These are phyloP conservation scores for Mycena floridula DNA, from an alignment of 768 basidiomycete species.

Conservation along the genomic window DNA sequence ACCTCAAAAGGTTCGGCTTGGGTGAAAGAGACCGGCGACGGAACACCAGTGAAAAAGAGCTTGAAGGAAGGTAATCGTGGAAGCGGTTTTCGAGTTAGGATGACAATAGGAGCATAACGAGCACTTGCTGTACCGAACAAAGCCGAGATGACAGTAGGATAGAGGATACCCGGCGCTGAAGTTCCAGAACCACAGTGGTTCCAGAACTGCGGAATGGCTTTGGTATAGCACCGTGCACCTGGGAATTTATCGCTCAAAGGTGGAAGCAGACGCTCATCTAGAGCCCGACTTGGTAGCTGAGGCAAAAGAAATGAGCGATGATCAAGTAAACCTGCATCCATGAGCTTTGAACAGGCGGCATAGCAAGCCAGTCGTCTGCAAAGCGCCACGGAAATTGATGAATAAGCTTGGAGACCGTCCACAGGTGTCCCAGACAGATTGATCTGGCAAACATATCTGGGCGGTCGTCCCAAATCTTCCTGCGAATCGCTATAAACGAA, in stretches of 20 bases:
- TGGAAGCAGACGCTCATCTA: slow-evolving; percentile 4
- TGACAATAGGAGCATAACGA: slow-evolving; percentile 51
- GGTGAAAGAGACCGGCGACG: slow-evolving; percentile 34
- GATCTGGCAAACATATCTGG: slow-evolving; percentile 42
- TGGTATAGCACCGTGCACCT: slow-evolving; percentile 49
- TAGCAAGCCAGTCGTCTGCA: slow-evolving; percentile 60
- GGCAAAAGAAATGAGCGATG: slow-evolving; percentile 39
- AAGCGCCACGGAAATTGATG: slow-evolving; percentile 37
- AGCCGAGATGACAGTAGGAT: slow-evolving; percentile 49
- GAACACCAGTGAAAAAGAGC: slow-evolving; percentile 50
- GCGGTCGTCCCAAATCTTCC: slow-evolving; percentile 18
- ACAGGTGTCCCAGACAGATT: slow-evolving; percentile 37
- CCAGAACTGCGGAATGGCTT: slow-evolving; percentile 67
- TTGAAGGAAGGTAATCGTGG: slow-evolving; percentile 51
- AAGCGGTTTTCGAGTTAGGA: slow-evolving; percentile 64
- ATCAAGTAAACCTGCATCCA: slow-evolving; percentile 45
- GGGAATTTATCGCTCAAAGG: slow-evolving; percentile 18
- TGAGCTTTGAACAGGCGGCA: slow-evolving; percentile 45
- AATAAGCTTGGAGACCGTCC: slow-evolving; percentile 35
- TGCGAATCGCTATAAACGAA: slow-evolving; percentile 35
- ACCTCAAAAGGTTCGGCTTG: slow-evolving; percentile 46
- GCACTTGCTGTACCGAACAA: slow-evolving; percentile 21
- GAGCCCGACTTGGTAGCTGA: slow-evolving; percentile 9
- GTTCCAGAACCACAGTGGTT: slow-evolving; percentile 26
- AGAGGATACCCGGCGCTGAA: slow-evolving; percentile 30